phyloP scores from a whole-genome alignment of 768 basidiomycete species.

The Tremella mesenterica region DNA sequence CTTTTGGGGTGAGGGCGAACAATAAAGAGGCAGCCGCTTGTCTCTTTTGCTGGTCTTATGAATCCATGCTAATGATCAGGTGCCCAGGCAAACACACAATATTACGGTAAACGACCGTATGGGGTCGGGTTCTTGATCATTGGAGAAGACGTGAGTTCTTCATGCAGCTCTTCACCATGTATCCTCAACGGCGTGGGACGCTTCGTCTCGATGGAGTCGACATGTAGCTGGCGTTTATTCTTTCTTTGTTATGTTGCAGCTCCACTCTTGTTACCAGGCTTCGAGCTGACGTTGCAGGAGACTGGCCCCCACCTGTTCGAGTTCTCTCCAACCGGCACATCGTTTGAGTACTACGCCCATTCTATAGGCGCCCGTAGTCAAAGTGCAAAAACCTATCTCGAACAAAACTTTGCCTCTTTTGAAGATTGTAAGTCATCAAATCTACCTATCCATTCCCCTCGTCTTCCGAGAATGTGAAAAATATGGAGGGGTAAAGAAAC shows the following conservation, averaged over 20 bases:
- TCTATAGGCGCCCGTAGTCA: conserved; percentile 97
- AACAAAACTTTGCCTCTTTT: conserved; percentile 85
- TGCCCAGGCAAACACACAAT: conserved; percentile 97
- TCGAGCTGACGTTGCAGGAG: conserved; percentile 47
- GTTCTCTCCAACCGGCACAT: conserved; percentile 94
- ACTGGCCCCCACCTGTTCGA: conserved; percentile 97
- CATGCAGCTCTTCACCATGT: too few species aligned
- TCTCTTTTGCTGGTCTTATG: conserved; percentile 7
- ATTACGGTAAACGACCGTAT: conserved; percentile 93
- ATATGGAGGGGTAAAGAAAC: not conserved
- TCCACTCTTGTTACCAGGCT: not conserved
- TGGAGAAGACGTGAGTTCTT: conserved; percentile 65
- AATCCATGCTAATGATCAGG: too few species aligned
- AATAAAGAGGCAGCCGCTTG: not conserved
- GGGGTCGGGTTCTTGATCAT: conserved; percentile 98
- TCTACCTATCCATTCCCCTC: too few species aligned
- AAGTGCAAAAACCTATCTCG: conserved; percentile 96
- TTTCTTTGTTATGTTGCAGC: not conserved
- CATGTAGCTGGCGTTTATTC: too few species aligned
- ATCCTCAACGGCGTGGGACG: too few species aligned
- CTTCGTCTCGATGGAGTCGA: too few species aligned
- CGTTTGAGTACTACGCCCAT: conserved; percentile 96
- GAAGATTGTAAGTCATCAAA: conserved; percentile 69
- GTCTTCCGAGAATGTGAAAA: too few species aligned
- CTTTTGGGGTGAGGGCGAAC: not conserved